These are phyloP conservation scores for Xylaria sp. DNA, from an alignment of 2,329 filamentous ascomycete genomes.

Conservation along the genomic window DNA sequence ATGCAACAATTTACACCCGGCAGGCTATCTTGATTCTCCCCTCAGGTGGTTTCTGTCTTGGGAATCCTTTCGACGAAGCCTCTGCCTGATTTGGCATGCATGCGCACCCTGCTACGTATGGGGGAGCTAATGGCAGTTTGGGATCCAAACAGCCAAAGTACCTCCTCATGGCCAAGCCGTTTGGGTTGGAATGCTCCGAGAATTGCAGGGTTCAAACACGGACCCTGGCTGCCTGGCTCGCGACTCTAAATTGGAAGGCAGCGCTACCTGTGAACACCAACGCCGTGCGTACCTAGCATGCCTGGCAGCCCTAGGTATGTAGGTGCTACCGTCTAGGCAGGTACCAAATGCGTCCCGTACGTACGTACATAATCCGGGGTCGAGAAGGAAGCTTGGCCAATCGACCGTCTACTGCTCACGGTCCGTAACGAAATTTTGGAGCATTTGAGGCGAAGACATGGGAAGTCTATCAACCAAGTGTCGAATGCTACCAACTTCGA, in stretches of 20 bases:
- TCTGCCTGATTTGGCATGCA: constrained; percentile 22
- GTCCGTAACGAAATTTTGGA: too few species aligned
- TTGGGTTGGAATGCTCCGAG: constrained; percentile 17
- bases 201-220: constrained; percentile 16
- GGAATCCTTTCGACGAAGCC: constrained; percentile 9
- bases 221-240: constrained; percentile 11
- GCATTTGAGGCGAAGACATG: not conserved
- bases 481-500: too few species aligned
- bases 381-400: not conserved
- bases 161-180: constrained; percentile 6
- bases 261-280: too few species aligned
- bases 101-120: constrained; percentile 19
- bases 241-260: constrained; percentile 26
- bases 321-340: constrained; percentile 21
- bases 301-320: too few species aligned
- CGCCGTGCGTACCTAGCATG: too few species aligned
- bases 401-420: not conserved
- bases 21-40: not conserved
- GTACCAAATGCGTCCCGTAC: constrained; percentile 12
- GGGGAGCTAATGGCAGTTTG: constrained; percentile 20
- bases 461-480: too few species aligned
- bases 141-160: constrained; percentile 10
- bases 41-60: constrained; percentile 1
- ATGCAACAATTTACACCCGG: not conserved
- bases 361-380: constrained; percentile 1